phyloP scores from a whole-genome alignment of 495 filamentous ascomycete genomes.

The Alectoria sarmentosa region DNA sequence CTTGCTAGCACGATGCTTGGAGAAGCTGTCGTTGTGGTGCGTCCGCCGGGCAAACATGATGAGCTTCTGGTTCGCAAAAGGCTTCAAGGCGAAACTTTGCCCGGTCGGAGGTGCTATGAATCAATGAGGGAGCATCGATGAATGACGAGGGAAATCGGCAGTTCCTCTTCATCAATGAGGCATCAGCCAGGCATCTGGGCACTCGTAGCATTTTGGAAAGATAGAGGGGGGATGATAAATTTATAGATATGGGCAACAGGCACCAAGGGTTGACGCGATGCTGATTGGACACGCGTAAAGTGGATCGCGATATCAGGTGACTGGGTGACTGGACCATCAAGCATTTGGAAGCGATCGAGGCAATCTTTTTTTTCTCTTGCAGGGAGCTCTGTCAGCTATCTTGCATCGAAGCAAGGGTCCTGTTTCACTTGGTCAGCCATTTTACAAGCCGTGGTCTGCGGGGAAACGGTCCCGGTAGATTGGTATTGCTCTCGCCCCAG shows the following conservation, averaged over 20 bases:
- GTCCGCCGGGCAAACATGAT: constrained; percentile 25
- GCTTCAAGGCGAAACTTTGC: constrained; percentile 14
- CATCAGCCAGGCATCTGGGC: constrained; percentile 19
- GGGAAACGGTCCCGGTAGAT: constrained; percentile 22
- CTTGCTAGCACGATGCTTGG: constrained; percentile 43
- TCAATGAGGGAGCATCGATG: constrained; percentile 13
- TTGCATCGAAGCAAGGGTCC: constrained; percentile 6
- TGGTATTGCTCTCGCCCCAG: constrained; percentile 13
- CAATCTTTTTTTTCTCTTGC: constrained; percentile 4
- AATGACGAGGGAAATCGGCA: constrained; percentile 1
- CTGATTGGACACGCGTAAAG: constrained; percentile 14
- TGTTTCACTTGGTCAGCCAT: constrained; percentile 18
- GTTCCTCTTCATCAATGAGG: constrained; percentile 21
- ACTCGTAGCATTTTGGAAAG: constrained; percentile 16
- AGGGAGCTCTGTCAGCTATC: constrained; percentile 8
- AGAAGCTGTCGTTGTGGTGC: constrained; percentile 37
- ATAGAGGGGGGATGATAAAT: constrained; percentile 4
- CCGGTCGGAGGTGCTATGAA: constrained; percentile 8
- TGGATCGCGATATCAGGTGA: constrained; percentile 23
- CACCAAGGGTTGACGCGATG: constrained; percentile 10
- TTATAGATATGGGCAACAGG: constrained; percentile 21
- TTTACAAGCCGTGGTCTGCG: constrained; percentile 17
- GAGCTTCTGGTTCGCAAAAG: constrained; percentile 4
- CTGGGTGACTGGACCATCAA: constrained; percentile 1
- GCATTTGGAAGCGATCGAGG: constrained; percentile 4